phyloP scores from a whole-genome alignment of 75 land plant genomes.

The Pseudotsuga menziesii region DNA sequence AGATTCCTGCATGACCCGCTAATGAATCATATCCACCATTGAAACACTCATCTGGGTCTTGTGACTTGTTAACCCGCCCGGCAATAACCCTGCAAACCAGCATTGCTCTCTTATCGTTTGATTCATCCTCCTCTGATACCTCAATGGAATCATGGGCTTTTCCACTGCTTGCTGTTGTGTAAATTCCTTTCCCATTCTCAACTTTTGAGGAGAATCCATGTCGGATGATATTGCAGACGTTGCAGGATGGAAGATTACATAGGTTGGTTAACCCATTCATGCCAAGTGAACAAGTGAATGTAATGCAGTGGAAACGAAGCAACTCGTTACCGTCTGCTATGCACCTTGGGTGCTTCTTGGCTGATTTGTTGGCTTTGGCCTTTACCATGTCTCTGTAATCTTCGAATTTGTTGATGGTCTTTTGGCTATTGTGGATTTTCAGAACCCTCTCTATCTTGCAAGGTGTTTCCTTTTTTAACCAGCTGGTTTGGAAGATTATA shows the following conservation, averaged over 20 bases:
- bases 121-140: constrained; percentile 1
- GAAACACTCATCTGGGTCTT: constrained; percentile 24
- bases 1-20: constrained; percentile 36
- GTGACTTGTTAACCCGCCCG: constrained; percentile 56
- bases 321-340: constrained; percentile 94
- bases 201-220: constrained; percentile 53
- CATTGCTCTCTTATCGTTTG: constrained; percentile 65
- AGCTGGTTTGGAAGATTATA: constrained; percentile 90
- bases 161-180: constrained; percentile 79
- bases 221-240: constrained; percentile 61
- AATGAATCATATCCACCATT: constrained; percentile 63
- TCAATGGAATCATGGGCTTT: constrained; percentile 62
- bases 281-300: constrained; percentile 63
- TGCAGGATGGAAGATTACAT: constrained; percentile 48
- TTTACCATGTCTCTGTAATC: constrained; percentile 78
- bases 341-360: constrained; percentile 78
- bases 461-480: constrained; percentile 56
- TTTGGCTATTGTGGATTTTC: constrained; percentile 74
- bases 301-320: constrained; percentile 75
- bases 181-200: constrained; percentile 34
- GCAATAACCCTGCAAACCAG: constrained; percentile 93
- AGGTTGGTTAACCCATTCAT: constrained; percentile 50
- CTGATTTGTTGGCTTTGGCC: constrained; percentile 46
- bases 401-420: constrained; percentile 66
- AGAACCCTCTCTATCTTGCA: constrained; percentile 83